Percentiles rank a stretch among this genome's conserved stretches.
Conservation (phyloP, 805 yeast genomes). For the Pichia pseudocactophila region DNA sequence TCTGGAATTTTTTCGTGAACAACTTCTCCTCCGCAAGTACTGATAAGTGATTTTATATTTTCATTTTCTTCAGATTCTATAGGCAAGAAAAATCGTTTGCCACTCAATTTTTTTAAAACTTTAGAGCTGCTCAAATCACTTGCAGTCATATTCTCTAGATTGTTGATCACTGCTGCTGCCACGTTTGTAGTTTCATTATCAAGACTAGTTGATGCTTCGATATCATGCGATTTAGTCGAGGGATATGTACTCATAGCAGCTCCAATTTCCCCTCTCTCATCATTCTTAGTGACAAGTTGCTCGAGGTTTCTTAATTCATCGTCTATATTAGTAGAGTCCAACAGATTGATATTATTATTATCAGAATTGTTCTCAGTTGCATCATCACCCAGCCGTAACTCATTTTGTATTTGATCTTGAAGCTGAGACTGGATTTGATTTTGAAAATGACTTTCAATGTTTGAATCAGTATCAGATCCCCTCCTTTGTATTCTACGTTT, state of each 20-base stretch:
- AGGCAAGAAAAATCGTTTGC: constrained; percentile 15
- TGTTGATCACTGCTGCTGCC: neutral
- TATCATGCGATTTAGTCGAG: constrained; percentile 2
- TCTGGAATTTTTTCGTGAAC: constrained; percentile 6
- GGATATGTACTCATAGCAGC: constrained; percentile 7
- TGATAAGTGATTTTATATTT: constrained; percentile 15
- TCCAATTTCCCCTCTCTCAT: constrained; percentile 1
- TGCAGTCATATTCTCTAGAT: neutral
- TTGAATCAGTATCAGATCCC: neutral
- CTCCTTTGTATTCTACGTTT: neutral
- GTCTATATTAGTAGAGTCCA: constrained; percentile 11
- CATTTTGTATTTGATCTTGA: constrained; percentile 4
- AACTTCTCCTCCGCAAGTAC: constrained; percentile 19
- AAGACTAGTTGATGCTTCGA: constrained; percentile 3
- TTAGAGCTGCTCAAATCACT: neutral
- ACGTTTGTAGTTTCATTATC: neutral
- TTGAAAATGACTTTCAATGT: constrained; percentile 7
- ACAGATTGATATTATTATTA: neutral
- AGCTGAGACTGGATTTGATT: constrained; percentile 9
- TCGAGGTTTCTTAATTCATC: constrained; percentile 14
- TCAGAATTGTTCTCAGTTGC: neutral
- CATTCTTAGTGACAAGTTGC: neutral
- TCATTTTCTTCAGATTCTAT: constrained; percentile 11
- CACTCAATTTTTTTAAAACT: constrained; percentile 4
- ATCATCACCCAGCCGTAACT: neutral